Evolutionary conservation across 441 rosid genomes (phyloP).

Genomic region (Hypseocharis bilobata): DNA sequence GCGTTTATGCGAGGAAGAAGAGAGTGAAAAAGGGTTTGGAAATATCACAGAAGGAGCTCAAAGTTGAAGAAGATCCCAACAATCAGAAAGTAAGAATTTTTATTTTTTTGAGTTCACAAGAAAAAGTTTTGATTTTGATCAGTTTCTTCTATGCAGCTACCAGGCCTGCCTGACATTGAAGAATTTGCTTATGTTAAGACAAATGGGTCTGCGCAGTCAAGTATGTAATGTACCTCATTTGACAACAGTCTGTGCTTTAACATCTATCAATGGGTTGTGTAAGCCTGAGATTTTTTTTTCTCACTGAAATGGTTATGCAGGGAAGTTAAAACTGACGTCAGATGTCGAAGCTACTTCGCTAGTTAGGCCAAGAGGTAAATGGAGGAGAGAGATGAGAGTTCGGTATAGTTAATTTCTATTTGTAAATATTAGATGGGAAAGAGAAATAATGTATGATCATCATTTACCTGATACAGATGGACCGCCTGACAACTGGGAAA

Average conservation of each 20-base stretch:
- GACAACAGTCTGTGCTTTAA: conserved; percentile 5
- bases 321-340: conserved; percentile 21
- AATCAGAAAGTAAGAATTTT: conserved; percentile 24
- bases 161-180: conserved; percentile 61
- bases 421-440: not conserved
- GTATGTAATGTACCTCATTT: conserved; percentile 30
- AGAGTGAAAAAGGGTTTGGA: conserved; percentile 32
- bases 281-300: conserved; percentile 8
- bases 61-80: conserved; percentile 16
- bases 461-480: conserved; percentile 30
- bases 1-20: conserved; percentile 49
- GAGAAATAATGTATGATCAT: not conserved
- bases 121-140: not conserved
- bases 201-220: conserved; percentile 28
- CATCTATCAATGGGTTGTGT: not conserved
- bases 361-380: conserved; percentile 31
- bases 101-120: not conserved
- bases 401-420: not conserved
- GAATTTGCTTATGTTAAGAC: conserved; percentile 51
- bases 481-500: conserved; percentile 70
- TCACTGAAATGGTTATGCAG: conserved; percentile 30
- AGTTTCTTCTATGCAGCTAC: conserved; percentile 25
- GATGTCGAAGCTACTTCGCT: conserved; percentile 27
- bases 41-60: conserved; percentile 23
- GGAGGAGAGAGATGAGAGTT: not conserved